Evolutionary conservation across 768 basidiomycete species (phyloP).

Genomic region (Leccinum broughii): DNA sequence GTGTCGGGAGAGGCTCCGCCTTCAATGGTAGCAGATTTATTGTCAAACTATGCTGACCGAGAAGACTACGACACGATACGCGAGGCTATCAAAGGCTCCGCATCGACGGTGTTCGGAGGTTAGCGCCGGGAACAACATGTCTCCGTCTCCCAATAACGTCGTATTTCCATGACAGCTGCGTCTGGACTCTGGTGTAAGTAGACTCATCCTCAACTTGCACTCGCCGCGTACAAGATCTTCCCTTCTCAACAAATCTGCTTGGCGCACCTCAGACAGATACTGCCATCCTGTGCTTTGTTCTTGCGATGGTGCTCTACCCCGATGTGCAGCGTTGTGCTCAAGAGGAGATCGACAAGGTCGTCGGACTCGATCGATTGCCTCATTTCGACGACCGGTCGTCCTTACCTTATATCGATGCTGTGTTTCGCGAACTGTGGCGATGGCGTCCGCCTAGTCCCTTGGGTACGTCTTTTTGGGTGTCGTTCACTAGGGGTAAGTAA

Average conservation of each 20-base stretch:
- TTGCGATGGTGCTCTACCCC: constrained; percentile 30
- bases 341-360: constrained; percentile 27
- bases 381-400: constrained; percentile 24
- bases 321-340: constrained; percentile 27
- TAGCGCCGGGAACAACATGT: background rate
- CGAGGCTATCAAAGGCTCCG: constrained; percentile 1
- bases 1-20: background rate
- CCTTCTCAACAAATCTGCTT: background rate
- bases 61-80: background rate
- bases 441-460: constrained; percentile 20
- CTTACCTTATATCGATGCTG: constrained; percentile 29
- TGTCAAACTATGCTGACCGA: background rate
- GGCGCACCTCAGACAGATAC: constrained; percentile 16
- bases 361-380: constrained; percentile 25
- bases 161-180: background rate
- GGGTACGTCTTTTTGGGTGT: constrained; percentile 1
- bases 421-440: constrained; percentile 27
- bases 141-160: background rate
- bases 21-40: constrained; percentile 3
- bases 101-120: constrained; percentile 8
- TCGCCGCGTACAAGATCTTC: background rate
- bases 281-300: constrained; percentile 21
- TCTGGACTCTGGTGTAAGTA: constrained; percentile 3
- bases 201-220: background rate
- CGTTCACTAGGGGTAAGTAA: background rate